Base-by-base conservation (phyloP, 352 stramenopile species). In the Peronospora belbahrii region DNA sequence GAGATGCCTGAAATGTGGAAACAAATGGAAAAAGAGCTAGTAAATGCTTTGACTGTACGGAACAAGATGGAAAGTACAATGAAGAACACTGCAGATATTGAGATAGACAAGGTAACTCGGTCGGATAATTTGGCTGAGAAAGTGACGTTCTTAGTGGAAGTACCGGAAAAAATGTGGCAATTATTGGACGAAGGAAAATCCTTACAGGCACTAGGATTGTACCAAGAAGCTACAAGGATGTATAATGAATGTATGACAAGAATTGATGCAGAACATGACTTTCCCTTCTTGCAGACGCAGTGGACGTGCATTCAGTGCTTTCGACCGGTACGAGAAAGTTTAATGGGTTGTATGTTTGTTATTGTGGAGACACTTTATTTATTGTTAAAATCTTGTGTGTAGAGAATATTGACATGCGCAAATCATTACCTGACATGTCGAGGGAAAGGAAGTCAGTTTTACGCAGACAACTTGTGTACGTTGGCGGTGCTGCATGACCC, bases 1-100 rank as follows among this genome's bases (percentile, higher is more conserved):
- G 80, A 94, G 47, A 89, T 94, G 83, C 78, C 83, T 0, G 56
- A 74, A n/a, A 72, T 83, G 50, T 94, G 83, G 83, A 74, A 74
- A 20, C 51, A 62, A 22, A 77, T 91, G 47, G 75, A 92, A 36
- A 46, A 55, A 13, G 42, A 39, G 34, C 52, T 88, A 5, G 41
- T 48, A 0, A 30, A 13, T 4, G 66, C 72, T 2, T 41, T 89
- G 3, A 34, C 57, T 13, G 34, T 47, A 6, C 50, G 59, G 10
- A 25, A 24, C 2, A 28, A 47, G 22, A 8, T 2, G 3, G 13
- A 32, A 10, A 19, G 5, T 10, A 24, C 23, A 13, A 17, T 3
- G 11, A 7, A 45, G 7, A 10, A 48, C 2, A 2, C 27, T 2
- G 17, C 22, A 24, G n/a, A 23, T 28, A 8, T 17, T 19, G 10